Evolutionary conservation across 139 green algal species (phyloP).

Genomic region (Chlorella ohadii): DNA sequence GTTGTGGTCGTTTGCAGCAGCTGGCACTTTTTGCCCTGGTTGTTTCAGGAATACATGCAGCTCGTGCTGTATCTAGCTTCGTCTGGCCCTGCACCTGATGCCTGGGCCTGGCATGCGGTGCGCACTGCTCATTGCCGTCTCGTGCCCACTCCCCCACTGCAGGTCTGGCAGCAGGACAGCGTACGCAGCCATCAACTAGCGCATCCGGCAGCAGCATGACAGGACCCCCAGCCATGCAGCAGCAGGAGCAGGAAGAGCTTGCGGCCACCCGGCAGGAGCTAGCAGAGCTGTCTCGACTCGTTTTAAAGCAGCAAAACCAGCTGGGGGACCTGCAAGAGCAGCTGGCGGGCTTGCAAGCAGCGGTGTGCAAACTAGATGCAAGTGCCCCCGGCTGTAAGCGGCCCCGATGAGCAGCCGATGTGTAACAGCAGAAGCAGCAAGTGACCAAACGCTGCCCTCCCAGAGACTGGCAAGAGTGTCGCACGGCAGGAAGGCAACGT

Average conservation of each 20-base stretch:
- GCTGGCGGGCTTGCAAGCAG: neutral
- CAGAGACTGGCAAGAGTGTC: too few species aligned
- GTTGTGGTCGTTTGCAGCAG: neutral
- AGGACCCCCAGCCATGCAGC: neutral
- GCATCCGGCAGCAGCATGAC: neutral
- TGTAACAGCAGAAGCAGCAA: too few species aligned
- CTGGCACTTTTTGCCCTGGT: too few species aligned
- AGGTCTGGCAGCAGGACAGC: neutral
- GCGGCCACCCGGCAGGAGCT: neutral
- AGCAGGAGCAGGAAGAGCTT: neutral
- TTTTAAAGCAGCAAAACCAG: constrained; percentile 36
- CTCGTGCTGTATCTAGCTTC: too few species aligned
- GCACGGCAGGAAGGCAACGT: too few species aligned
- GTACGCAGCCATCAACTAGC: neutral
- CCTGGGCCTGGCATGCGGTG: too few species aligned
- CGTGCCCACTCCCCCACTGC: too few species aligned
- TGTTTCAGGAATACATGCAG: too few species aligned
- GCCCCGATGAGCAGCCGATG: neutral
- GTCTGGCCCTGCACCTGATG: too few species aligned
- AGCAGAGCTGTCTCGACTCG: constrained; percentile 19
- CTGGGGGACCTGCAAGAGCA: constrained; percentile 24
- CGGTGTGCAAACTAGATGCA: constrained; percentile 10
- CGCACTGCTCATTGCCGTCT: too few species aligned
- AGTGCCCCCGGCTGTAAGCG: constrained; percentile 14
- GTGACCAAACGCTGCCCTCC: too few species aligned